Conservation (phyloP, 2,329 filamentous ascomycete species). For the Sporothrix globosa region DNA sequence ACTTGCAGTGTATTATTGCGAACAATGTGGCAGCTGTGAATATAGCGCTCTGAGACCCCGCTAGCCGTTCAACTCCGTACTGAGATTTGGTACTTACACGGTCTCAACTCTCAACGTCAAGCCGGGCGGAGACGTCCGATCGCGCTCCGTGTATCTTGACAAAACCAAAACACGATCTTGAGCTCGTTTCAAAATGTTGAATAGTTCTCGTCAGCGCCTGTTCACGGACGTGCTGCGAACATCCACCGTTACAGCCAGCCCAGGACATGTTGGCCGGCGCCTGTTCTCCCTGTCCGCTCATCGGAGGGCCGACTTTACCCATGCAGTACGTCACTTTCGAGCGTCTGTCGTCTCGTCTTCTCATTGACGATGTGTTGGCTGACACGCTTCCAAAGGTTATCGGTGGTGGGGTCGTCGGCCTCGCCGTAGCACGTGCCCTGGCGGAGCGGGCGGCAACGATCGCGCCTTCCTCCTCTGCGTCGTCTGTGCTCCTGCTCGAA, state of each 20-base stretch:
- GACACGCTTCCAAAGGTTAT: slow-evolving; percentile 49
- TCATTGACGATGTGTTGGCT: too few species aligned
- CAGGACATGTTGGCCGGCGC: background rate
- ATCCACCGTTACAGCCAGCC: too few species aligned
- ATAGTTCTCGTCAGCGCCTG: background rate
- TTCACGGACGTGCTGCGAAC: background rate
- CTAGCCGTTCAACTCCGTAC: background rate
- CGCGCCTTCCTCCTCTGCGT: slow-evolving; percentile 33
- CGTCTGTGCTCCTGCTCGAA: slow-evolving; percentile 77
- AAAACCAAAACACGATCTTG: background rate
- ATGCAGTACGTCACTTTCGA: slow-evolving; percentile 14
- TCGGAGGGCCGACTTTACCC: slow-evolving; percentile 31
- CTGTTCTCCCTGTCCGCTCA: slow-evolving; percentile 24
- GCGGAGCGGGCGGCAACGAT: slow-evolving; percentile 46
- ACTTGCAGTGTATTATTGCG: background rate
- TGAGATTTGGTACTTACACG: slow-evolving; percentile 2
- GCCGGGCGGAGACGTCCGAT: background rate
- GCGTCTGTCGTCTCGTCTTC: background rate
- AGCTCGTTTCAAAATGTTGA: slow-evolving; percentile 1
- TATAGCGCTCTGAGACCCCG: slow-evolving; percentile 11
- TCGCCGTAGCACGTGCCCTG: slow-evolving; percentile 76
- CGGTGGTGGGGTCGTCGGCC: slow-evolving; percentile 70
- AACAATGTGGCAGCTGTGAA: background rate
- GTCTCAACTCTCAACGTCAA: background rate
- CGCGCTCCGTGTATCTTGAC: background rate